phyloP scores from a whole-genome alignment of 805 yeast species.

The Barnettozyma sp. region DNA sequence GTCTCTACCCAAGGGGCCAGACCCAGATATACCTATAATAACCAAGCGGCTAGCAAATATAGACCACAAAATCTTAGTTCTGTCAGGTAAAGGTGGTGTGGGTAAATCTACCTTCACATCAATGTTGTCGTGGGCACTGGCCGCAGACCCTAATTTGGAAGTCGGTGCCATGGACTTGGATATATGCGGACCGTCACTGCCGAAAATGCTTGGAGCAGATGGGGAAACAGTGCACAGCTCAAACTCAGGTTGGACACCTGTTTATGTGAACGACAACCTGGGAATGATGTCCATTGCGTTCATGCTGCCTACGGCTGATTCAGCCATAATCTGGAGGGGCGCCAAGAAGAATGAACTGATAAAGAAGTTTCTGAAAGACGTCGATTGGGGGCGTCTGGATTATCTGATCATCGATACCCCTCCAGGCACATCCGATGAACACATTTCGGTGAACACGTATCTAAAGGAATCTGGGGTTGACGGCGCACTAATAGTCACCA shows the following conservation, averaged over 20 bases:
- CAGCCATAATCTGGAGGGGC: conserved; percentile 97
- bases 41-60: conserved; percentile 55
- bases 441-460: conserved; percentile 80
- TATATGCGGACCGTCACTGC: conserved; percentile 96
- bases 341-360: conserved; percentile 91
- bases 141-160: conserved; percentile 59
- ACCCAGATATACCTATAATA: conserved; percentile 81
- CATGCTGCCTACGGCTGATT: conserved; percentile 87
- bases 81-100: conserved; percentile 90
- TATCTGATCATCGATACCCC: conserved; percentile 93
- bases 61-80: conserved; percentile 76
- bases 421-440: conserved; percentile 98
- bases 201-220: conserved; percentile 88
- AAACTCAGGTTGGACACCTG: conserved; percentile 93
- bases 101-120: conserved; percentile 96
- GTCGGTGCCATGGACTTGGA: conserved; percentile 97
- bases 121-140: conserved; percentile 94
- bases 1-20: conserved; percentile 87
- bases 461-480: conserved; percentile 87
- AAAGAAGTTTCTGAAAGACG: conserved; percentile 89
- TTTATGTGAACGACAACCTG: conserved; percentile 87
- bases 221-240: conserved; percentile 85
- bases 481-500: conserved; percentile 91
- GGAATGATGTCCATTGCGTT: conserved; percentile 95
- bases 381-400: conserved; percentile 88